Evolutionary conservation across 1,284 basidiomycete species (phyloP).

Genomic region (Naganishia albida): DNA sequence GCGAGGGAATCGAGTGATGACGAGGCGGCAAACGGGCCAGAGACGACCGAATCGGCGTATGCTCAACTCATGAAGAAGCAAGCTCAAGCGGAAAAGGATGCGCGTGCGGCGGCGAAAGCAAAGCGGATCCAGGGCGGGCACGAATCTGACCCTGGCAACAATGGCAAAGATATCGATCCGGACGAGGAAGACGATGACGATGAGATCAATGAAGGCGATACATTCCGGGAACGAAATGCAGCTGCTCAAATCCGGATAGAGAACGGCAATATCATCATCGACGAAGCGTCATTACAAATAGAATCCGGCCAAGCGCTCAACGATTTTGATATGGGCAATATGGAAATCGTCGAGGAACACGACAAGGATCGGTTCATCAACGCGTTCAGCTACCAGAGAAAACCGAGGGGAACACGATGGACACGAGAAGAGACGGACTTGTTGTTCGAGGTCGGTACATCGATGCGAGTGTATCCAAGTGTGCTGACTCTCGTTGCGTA

Average conservation of each 20-base stretch:
- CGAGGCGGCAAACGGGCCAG: not conserved
- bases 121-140: not conserved
- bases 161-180: conserved; percentile 8
- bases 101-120: conserved; percentile 5
- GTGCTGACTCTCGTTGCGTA: not conserved
- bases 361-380: conserved; percentile 50
- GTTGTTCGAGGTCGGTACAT: conserved; percentile 44
- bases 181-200: conserved; percentile 9
- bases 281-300: conserved; percentile 49
- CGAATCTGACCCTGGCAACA: conserved; percentile 8
- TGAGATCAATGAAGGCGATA: conserved; percentile 17
- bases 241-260: conserved; percentile 50
- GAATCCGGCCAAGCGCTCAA: conserved; percentile 35
- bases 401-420: conserved; percentile 43
- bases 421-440: conserved; percentile 47
- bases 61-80: conserved; percentile 9
- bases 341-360: conserved; percentile 49
- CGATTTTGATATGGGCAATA: conserved; percentile 39
- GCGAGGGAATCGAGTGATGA: conserved; percentile 4
- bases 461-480: not conserved
- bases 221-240: conserved; percentile 7
- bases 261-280: conserved; percentile 52
- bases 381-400: conserved; percentile 46
- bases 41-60: conserved; percentile 11
- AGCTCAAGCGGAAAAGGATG: conserved; percentile 17